Conservation (phyloP, 257 asterid genomes). For the Solanum clarkiae region DNA sequence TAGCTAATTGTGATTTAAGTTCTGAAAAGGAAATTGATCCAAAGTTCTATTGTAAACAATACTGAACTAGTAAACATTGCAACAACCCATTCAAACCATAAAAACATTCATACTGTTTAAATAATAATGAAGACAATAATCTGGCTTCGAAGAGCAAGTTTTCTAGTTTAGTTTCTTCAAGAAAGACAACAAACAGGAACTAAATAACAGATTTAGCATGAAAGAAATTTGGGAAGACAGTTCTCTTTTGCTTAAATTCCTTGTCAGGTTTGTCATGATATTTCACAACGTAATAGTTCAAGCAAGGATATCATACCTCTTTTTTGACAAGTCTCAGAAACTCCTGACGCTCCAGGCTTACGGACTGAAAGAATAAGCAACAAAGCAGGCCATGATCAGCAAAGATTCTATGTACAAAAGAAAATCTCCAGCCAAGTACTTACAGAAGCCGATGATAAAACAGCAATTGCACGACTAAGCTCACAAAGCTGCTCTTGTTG, state of each 20-base stretch:
- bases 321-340: conserved; percentile 85
- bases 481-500: conserved; percentile 88
- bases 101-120: background rate
- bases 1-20: background rate
- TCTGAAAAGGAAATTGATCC: background rate
- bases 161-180: background rate
- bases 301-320: conserved; percentile 47
- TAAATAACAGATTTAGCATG: background rate
- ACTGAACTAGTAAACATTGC: background rate
- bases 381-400: conserved; percentile 11
- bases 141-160: background rate
- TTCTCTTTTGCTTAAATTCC: background rate
- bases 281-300: background rate
- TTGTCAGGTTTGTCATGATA: background rate
- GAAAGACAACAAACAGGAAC: background rate
- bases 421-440: conserved; percentile 7
- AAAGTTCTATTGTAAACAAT: background rate
- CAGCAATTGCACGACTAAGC: conserved; percentile 92
- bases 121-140: background rate
- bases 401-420: background rate
- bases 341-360: conserved; percentile 96
- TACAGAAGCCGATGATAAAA: conserved; percentile 90
- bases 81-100: background rate
- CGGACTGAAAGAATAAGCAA: conserved; percentile 55
- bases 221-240: background rate